Evolutionary conservation across 306 rosid genomes (phyloP), one percentile per base, ranked within the genome.

Genomic region (Glycine soja): DNA sequence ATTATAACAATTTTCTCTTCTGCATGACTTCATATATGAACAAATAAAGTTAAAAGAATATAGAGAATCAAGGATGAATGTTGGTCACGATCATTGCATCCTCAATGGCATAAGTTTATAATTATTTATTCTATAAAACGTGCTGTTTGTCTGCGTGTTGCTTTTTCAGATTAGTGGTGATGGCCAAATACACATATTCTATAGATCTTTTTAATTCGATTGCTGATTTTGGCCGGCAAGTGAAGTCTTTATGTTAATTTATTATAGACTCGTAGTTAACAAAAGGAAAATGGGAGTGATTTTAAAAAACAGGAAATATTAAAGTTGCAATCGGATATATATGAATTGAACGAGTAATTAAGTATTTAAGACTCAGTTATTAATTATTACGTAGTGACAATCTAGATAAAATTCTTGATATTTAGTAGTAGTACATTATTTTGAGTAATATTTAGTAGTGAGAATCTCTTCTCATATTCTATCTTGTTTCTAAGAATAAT

Each of bases 71-170:
- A 70, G 46, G 69, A 81, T 70, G 74, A 66, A 82, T 78, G 85
- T 81, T 64, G 86, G 86, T 24, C 59, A 48, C 36, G 75, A 84
- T 78, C 62, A 87, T 81, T 84, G 56, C 77, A 46, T 63, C 65
- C 84, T 77, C 64, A 72, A 50, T 69, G 68, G 58, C 57, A 64
- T 42, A 2, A 65, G 72, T 45, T 7, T 32, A 43, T 59, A 51
- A 30, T 58, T 47, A 24, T 51, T 70, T 70, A 75, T 50, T 62
- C 75, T 80, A 12, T 3, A 78, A 72, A 78, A 84, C 86, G 66
- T 81, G 88, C 76, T 65, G 34, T 68, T 19, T 54, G 61, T 54
- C 61, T 54, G 61, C 30, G 30, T 7, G 46, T 42, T 45, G 76
- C 51, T 78, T 75, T 73, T 78, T 65, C 72, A 78, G 70, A 54